phyloP scores from a whole-genome alignment of 2,329 filamentous ascomycete genomes.

The Colletotrichum sp. region DNA sequence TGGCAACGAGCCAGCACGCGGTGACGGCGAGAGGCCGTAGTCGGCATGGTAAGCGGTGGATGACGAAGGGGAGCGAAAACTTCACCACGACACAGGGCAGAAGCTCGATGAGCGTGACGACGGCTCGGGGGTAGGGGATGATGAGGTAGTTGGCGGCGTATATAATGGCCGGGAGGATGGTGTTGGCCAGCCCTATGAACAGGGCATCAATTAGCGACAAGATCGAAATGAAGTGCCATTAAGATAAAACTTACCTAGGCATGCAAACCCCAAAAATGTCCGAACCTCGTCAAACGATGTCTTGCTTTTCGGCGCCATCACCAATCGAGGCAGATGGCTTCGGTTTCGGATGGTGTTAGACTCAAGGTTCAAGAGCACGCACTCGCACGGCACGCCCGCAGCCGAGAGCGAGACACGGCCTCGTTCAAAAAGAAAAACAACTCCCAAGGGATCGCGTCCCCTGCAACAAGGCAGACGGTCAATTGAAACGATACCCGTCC shows the following conservation, averaged over 20 bases:
- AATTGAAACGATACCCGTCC: background rate
- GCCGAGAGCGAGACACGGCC: background rate
- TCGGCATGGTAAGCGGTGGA: slow-evolving; percentile 30
- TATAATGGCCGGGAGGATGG: slow-evolving; percentile 32
- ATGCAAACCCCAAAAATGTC: slow-evolving; percentile 1
- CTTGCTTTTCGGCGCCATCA: background rate
- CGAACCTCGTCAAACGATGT: background rate
- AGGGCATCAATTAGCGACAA: background rate
- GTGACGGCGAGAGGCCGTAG: slow-evolving; percentile 30
- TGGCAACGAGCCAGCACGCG: slow-evolving; percentile 31
- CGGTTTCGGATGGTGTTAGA: background rate
- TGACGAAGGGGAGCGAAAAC: slow-evolving; percentile 29
- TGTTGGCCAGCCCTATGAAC: slow-evolving; percentile 32
- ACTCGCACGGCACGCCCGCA: background rate
- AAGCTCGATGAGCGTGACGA: slow-evolving; percentile 35
- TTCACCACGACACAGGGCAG: slow-evolving; percentile 34
- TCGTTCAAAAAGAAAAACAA: background rate
- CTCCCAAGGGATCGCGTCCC: background rate
- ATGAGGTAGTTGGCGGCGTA: slow-evolving; percentile 39
- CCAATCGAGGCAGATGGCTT: background rate
- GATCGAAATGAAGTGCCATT: background rate
- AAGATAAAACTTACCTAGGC: background rate
- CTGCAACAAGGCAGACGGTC: background rate
- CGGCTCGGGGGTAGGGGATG: slow-evolving; percentile 35
- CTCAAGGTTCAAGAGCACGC: background rate